Base-by-base conservation (phyloP, 2,329 filamentous ascomycete species). In the Cercospora zeina region DNA sequence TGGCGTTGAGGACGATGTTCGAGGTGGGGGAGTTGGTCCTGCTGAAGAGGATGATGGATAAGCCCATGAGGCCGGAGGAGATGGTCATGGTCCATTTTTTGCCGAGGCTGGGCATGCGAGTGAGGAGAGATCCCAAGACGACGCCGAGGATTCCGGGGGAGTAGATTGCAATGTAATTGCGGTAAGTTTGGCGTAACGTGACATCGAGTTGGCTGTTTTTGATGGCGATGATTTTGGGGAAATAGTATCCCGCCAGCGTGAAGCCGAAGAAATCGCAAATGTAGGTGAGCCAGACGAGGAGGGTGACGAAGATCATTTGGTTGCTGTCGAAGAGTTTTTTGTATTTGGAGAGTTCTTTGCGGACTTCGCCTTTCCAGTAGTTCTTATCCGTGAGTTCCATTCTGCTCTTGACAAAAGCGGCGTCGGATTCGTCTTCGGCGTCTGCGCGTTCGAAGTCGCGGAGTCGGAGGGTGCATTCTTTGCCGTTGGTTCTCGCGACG, bases 141-240 rank as follows among this genome's bases (percentile, higher is more conserved):
- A 84, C 82, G 21, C 80, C 82, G 0, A 83, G 62, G 8, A 82
- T 79, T 2, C 82, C 82, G 0, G 82, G 82, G 0, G 79, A 74
- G 70, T 84, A 84, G 1, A 83, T 84, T 67, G 81, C 82, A 34
- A 85, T 78, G 70, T 84, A 84, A 3, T 77, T 79, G 16, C 80
- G 78, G 65, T 85, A 85, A 0, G 81, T 84, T 67, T 77, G 69
- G 56, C 71, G 68, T 10, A 84, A 76, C 2, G 78, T 77, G 3
- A 81, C 74, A 3, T 76, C 67, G 10, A 78, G 74, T 0, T 74
- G 74, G 13, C 78, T 78, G 60, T 84, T 83, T 67, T 84, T 84
- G n/a, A 79, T 65, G 3, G 80, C 80, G 2, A 84, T 72, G 54
- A 84, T 82, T 1, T 75, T 74, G 0, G 82, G 82, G 4, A 83